Conservation (phyloP, 2,329 filamentous ascomycete genomes). For the Ramichloridium luteum region DNA sequence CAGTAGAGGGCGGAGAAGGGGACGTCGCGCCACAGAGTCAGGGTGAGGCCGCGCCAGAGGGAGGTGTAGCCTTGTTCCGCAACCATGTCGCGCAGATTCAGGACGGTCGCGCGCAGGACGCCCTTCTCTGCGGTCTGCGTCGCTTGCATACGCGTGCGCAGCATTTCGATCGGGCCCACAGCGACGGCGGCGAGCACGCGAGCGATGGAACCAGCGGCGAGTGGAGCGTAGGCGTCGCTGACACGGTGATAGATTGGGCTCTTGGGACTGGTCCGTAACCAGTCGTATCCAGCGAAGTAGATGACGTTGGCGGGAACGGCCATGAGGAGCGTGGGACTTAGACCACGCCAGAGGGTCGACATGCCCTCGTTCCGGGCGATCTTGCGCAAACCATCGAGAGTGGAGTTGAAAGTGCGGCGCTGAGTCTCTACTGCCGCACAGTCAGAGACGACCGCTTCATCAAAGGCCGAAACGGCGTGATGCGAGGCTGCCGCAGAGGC, state of each 20-base stretch:
- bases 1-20: slow-evolving; percentile 96
- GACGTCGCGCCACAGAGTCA: slow-evolving; percentile 93
- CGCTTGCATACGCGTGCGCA: slow-evolving; percentile 76
- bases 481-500: slow-evolving; percentile 29
- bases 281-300: slow-evolving; percentile 97
- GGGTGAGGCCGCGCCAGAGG: slow-evolving; percentile 76
- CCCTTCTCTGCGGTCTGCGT: slow-evolving; percentile 40
- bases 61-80: slow-evolving; percentile 61
- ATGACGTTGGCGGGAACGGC: slow-evolving; percentile 92
- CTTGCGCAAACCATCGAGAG: slow-evolving; percentile 81
- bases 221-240: slow-evolving; percentile 61
- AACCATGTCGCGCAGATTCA: slow-evolving; percentile 69
- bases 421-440: slow-evolving; percentile 85
- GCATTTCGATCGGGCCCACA: slow-evolving; percentile 86
- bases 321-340: slow-evolving; percentile 93
- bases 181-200: slow-evolving; percentile 68
- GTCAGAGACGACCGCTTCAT: slow-evolving; percentile 39
- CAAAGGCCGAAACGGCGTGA: slow-evolving; percentile 25
- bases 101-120: slow-evolving; percentile 68
- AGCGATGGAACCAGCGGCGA: slow-evolving; percentile 67
- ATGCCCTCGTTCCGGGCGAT: slow-evolving; percentile 89
- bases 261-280: slow-evolving; percentile 60
- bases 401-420: slow-evolving; percentile 74
- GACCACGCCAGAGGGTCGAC: slow-evolving; percentile 75
- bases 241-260: slow-evolving; percentile 56